A percentile compares a stretch with the other conserved stretches of the same genome.
Conservation (phyloP, 2,329 filamentous ascomycete species). For the Xylariaceae sp. region DNA sequence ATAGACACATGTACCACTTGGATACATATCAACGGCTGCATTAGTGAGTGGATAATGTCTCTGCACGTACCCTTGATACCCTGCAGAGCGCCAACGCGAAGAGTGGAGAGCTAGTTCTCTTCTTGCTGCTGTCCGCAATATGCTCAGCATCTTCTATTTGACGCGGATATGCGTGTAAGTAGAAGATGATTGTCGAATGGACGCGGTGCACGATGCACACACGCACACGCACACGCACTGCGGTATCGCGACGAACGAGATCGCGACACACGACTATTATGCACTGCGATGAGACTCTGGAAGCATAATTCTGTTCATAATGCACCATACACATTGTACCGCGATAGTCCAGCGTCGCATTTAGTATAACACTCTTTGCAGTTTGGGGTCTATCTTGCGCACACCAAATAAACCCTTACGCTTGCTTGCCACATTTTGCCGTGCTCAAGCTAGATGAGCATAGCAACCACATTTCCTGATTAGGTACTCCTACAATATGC, state of each 20-base stretch:
- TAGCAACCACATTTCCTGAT: too few relatives aligned
- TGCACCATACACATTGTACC: slow-evolving; percentile 16
- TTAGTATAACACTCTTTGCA: neutral
- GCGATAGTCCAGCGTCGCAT: slow-evolving; percentile 9
- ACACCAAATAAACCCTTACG: neutral
- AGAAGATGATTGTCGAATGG: slow-evolving; percentile 28
- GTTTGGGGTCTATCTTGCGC: neutral
- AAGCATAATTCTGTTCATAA: slow-evolving; percentile 18
- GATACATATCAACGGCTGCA: slow-evolving; percentile 27
- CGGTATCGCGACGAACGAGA: slow-evolving; percentile 37
- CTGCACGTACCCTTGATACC: slow-evolving; percentile 30
- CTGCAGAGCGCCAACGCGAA: slow-evolving; percentile 34
- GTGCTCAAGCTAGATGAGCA: slow-evolving; percentile 1
- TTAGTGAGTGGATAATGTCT: slow-evolving; percentile 25
- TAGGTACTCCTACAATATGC: too few relatives aligned
- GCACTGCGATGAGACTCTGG: slow-evolving; percentile 26
- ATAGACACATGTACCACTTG: slow-evolving; percentile 32
- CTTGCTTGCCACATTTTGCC: neutral
- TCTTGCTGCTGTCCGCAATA: neutral
- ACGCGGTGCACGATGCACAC: slow-evolving; percentile 33
- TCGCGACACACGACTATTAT: slow-evolving; percentile 31
- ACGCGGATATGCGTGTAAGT: slow-evolving; percentile 29
- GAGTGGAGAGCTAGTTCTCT: slow-evolving; percentile 20
- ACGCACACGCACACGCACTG: slow-evolving; percentile 30
- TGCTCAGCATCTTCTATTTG: slow-evolving; percentile 8